Conservation (phyloP, 768 basidiomycete species). For the Tephrocybe sp. region DNA sequence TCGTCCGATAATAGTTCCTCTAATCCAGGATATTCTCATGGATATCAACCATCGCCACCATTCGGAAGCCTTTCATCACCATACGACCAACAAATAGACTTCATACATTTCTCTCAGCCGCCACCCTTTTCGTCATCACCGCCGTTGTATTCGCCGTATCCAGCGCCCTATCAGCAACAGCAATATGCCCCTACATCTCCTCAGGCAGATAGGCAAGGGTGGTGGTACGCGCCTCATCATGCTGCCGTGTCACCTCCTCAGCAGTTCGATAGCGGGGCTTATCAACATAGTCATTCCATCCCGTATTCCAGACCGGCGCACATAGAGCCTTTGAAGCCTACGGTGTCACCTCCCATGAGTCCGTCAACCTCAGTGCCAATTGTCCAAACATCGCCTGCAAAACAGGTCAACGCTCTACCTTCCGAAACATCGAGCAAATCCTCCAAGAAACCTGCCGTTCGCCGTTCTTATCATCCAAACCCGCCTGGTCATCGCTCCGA, state of each 20-base stretch:
- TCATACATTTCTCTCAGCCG: conserved; percentile 42
- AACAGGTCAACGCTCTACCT: conserved; percentile 1
- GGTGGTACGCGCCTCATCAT: conserved; percentile 50
- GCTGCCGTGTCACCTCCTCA: conserved; percentile 21
- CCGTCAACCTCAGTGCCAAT: conserved; percentile 17
- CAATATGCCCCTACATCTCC: conserved; percentile 21
- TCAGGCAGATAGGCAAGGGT: conserved; percentile 43
- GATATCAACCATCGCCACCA: conserved; percentile 24
- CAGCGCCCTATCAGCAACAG: conserved; percentile 35
- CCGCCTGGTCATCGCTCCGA: conserved; percentile 75
- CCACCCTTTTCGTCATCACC: conserved; percentile 33
- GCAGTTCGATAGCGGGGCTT: conserved; percentile 22
- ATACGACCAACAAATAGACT: conserved; percentile 33
- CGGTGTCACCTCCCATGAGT: conserved; percentile 17
- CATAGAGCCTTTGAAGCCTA: conserved; percentile 18
- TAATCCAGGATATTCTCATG: conserved; percentile 13
- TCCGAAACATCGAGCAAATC: conserved; percentile 8
- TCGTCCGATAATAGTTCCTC: conserved; percentile 19
- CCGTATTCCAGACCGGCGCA: conserved; percentile 27
- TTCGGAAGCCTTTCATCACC: conserved; percentile 24
- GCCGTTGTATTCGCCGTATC: conserved; percentile 36
- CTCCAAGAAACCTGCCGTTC: conserved; percentile 32
- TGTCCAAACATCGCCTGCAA: conserved; percentile 2
- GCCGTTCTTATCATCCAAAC: conserved; percentile 66
- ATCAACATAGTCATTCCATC: conserved; percentile 30